A percentile compares a stretch with the other conserved stretches of the same genome.
These are phyloP conservation scores for Coffea canephora DNA, from an alignment of 257 asterid genomes.

Conservation along the genomic window DNA sequence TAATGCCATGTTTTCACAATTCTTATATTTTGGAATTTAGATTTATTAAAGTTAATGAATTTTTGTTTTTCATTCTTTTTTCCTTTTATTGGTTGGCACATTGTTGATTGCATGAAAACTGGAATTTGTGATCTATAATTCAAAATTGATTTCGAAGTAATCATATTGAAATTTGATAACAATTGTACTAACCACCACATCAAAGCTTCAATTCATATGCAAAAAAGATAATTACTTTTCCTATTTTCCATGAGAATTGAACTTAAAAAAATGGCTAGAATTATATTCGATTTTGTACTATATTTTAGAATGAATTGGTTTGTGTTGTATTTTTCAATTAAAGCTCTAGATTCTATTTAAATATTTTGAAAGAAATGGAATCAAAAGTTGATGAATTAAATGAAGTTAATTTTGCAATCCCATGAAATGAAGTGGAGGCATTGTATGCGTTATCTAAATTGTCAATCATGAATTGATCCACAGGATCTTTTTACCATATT, in stretches of 20 bases:
- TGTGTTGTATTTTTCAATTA: not conserved
- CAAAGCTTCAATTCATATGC: too few relatives aligned
- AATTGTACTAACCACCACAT: too few relatives aligned
- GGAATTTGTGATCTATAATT: not conserved
- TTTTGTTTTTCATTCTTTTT: too few relatives aligned
- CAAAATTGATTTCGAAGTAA: too few relatives aligned
- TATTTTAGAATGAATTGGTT: not conserved
- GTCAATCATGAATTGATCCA: conserved; percentile 82
- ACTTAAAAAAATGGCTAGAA: not conserved
- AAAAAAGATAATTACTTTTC: too few relatives aligned
- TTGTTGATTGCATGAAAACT: too few relatives aligned
- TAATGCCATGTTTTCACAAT: not conserved
- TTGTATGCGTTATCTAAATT: conserved; percentile 76
- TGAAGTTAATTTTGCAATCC: conserved; percentile 41
- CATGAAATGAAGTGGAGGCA: conserved; percentile 78
- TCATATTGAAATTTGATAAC: too few relatives aligned
- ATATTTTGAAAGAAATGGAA: not conserved
- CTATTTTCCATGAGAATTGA: not conserved
- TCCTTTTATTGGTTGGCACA: too few relatives aligned
- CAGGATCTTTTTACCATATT: conserved; percentile 38
- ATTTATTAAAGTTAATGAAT: too few relatives aligned
- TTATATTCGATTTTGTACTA: too few relatives aligned
- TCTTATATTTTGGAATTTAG: not conserved
- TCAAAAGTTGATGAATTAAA: conserved; percentile 1
- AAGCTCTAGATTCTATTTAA: not conserved